These are phyloP conservation scores for Dothistroma septosporum DNA, from an alignment of 2,329 filamentous ascomycete species.

Conservation along the genomic window DNA sequence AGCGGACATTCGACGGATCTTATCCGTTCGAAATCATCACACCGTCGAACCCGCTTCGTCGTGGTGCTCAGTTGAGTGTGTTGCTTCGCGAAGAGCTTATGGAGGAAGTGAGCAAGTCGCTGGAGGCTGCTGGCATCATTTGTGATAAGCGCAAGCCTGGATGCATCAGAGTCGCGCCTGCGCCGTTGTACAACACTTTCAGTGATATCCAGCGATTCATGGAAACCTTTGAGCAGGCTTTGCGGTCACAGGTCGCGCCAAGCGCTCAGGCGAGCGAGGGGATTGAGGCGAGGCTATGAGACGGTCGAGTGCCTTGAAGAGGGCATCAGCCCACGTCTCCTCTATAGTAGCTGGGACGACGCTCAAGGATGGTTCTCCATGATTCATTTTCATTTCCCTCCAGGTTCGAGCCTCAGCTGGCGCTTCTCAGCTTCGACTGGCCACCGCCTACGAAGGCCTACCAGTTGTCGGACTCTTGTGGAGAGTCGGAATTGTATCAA, in stretches of 20 bases:
- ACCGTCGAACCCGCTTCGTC: conserved; percentile 60
- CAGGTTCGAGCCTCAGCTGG: background rate
- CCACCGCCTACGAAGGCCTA: background rate
- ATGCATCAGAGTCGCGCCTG: conserved; percentile 77
- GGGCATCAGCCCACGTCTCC: background rate
- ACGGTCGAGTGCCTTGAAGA: background rate
- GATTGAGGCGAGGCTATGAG: conserved; percentile 14
- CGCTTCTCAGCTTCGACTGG: background rate
- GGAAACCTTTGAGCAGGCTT: conserved; percentile 49
- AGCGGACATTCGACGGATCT: conserved; percentile 17
- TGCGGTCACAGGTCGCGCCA: conserved; percentile 9
- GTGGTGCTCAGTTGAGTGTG: conserved; percentile 75
- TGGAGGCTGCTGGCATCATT: conserved; percentile 67
- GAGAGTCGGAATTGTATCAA: too few species aligned
- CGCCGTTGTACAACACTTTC: conserved; percentile 79
- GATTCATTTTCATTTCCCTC: background rate
- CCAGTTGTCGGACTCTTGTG: too few species aligned
- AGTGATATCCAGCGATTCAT: conserved; percentile 65
- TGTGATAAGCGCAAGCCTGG: conserved; percentile 82
- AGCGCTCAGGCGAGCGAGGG: background rate
- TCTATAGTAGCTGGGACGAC: background rate
- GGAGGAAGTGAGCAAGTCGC: conserved; percentile 58
- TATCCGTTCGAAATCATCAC: conserved; percentile 56
- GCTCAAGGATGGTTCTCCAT: background rate
- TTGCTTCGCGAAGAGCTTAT: conserved; percentile 64